phyloP scores from a whole-genome alignment of 108 stramenopile genomes.

The Skeletonema costatum region DNA sequence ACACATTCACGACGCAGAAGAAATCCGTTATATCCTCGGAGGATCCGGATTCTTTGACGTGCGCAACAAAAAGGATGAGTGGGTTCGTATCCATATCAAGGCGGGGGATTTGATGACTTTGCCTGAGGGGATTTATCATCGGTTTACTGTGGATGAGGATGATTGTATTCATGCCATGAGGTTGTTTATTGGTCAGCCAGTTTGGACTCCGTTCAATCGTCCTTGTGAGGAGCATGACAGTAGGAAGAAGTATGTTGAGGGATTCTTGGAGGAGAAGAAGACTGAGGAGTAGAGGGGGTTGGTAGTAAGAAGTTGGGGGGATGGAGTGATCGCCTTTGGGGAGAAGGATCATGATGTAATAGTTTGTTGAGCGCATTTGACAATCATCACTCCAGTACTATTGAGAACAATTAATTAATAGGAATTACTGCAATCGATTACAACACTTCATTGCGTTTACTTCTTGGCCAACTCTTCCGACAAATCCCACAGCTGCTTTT shows the following conservation, averaged over 20 bases:
- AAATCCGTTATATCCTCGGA: conserved; percentile 94
- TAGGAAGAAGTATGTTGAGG: conserved; percentile 69
- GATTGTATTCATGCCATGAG: conserved; percentile 94
- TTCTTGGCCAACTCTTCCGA: conserved; percentile 41
- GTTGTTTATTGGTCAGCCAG: conserved; percentile 92
- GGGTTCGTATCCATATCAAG: conserved; percentile 93
- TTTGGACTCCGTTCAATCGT: conserved; percentile 97
- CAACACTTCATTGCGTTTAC: neutral
- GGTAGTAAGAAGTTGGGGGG: neutral
- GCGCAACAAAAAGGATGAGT: conserved; percentile 81
- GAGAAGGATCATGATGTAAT: neutral
- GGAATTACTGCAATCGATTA: neutral
- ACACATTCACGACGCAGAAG: conserved; percentile 97
- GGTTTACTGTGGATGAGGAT: conserved; percentile 90
- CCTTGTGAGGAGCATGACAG: conserved; percentile 85
- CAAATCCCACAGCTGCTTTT: conserved; percentile 44
- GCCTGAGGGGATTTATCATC: conserved; percentile 92
- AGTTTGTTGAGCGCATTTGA: neutral
- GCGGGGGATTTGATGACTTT: conserved; percentile 96
- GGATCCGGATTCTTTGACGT: conserved; percentile 94
- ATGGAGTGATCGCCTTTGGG: neutral
- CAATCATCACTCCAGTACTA: neutral
- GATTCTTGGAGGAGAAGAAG: conserved; percentile 72
- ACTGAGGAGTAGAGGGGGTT: conserved; percentile 8
- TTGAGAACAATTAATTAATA: neutral